Base-by-base conservation (phyloP, 257 asterid species). In the Sherardia arvensis region DNA sequence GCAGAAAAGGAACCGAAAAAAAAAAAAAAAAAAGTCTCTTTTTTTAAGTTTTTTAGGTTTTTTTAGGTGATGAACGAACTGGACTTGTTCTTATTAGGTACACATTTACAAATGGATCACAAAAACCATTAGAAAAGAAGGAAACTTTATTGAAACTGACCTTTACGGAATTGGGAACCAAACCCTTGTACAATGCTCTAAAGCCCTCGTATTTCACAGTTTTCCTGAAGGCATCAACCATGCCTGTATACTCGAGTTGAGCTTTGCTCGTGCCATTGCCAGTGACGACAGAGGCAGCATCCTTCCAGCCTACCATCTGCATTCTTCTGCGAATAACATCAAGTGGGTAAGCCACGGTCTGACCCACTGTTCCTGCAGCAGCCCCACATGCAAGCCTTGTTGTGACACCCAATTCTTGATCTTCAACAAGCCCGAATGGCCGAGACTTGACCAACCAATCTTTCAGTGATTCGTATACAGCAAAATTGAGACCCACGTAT, bases 271-370 rank as follows among this genome's bases (percentile, higher is more conserved):
- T 81, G 49, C 99, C 99, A 57, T 84, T 94, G 55, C 97, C 97
- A 27, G 90, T 70, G 55, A 89, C 82, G 38, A 92, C 66, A 38
- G 97, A 87, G 73, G 95, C 64, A 64, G 95, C 99, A 66, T 89
- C 82, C 67, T 72, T 89, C 99, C 99, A 89, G 49, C 99, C 99
- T 59, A 84, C 97, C 99, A 92, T 92, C 82, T 92, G 99, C 99
- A 92, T 92, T 79, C 99, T 82, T 72, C 99, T 74, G 49, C 97
- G 97, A 51, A 92, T 84, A 61, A 92, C 97, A 65, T 92, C 99
- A 29, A 92, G 95, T 21, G 99, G 99, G 78, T 92, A 92, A 15
- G 99, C 97, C 74, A 92, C 86, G 67, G 97, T 92, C 80, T 92
- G 99, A 49, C 99, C 99, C 64, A 89, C 84, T 54, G 99, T 89